A percentile compares a stretch with the other conserved stretches of the same genome.
Evolutionary conservation across 1,139 yeast species (phyloP).

Genomic region (Saccharomyces pastorianus): DNA sequence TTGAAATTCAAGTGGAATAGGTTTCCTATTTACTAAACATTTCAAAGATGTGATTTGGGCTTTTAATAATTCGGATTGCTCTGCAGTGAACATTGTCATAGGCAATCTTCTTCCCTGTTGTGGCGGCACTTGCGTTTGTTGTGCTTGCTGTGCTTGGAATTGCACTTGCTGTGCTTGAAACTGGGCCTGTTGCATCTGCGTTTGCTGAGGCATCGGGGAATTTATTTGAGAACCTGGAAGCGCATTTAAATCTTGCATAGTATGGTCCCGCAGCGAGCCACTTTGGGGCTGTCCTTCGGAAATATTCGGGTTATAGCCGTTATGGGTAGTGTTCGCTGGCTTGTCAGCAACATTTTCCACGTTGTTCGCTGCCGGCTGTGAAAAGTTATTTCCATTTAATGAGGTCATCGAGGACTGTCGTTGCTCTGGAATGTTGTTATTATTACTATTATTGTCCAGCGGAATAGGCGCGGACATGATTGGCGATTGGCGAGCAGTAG

Average conservation of each 20-base stretch:
- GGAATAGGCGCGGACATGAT: neutral
- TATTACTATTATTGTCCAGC: neutral
- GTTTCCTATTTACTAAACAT: slow-evolving; percentile 49
- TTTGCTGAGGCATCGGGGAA: neutral
- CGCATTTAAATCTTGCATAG: neutral
- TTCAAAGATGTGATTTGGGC: slow-evolving; percentile 68
- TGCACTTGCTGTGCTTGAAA: neutral
- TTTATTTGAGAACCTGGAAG: neutral
- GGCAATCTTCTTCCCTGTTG: slow-evolving; percentile 20
- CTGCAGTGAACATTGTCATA: slow-evolving; percentile 23
- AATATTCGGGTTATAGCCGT: neutral
- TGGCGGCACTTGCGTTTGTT: slow-evolving; percentile 5
- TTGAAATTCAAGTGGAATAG: slow-evolving; percentile 51
- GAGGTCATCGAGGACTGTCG: neutral
- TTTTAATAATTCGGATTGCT: slow-evolving; percentile 57
- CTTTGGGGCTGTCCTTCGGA: neutral
- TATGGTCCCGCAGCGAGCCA: neutral
- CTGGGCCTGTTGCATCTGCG: neutral
- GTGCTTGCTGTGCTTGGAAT: neutral
- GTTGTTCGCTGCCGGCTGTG: neutral
- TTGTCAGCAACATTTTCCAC: neutral
- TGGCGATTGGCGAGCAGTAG: neutral
- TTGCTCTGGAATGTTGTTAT: neutral
- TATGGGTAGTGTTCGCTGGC: neutral
- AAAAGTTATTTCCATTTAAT: neutral